These are phyloP conservation scores for Plasmodium gallinaceum DNA, from an alignment of 169 alveolate species.

Conservation along the genomic window DNA sequence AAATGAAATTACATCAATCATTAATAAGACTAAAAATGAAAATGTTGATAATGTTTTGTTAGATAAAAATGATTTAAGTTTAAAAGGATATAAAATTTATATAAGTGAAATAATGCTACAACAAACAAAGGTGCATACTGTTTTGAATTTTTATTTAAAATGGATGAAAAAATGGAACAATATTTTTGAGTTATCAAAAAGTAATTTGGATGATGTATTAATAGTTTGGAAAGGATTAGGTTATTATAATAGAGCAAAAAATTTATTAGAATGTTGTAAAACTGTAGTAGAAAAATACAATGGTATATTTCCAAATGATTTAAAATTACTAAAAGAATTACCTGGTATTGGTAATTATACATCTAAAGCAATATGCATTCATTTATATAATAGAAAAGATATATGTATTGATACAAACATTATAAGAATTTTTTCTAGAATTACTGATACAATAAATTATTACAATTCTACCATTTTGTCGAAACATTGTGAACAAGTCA, in stretches of 20 bases:
- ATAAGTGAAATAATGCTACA: slow-evolving; percentile 84
- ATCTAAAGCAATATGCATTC: slow-evolving; percentile 78
- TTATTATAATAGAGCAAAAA: slow-evolving; percentile 79
- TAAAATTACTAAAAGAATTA: slow-evolving; percentile 44
- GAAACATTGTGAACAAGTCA: slow-evolving; percentile 60
- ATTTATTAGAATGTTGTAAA: slow-evolving; percentile 75
- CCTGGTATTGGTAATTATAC: slow-evolving; percentile 85
- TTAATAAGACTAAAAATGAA: neutral
- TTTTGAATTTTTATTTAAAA: slow-evolving; percentile 67
- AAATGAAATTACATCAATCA: neutral
- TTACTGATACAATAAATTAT: slow-evolving; percentile 77
- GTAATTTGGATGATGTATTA: slow-evolving; percentile 70
- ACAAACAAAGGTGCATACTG: slow-evolving; percentile 81
- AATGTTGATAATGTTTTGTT: neutral
- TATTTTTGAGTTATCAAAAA: slow-evolving; percentile 54
- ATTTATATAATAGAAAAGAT: slow-evolving; percentile 68
- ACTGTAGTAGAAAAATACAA: slow-evolving; percentile 65
- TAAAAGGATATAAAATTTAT: slow-evolving; percentile 78
- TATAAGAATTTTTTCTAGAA: slow-evolving; percentile 75
- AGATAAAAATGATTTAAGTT: slow-evolving; percentile 9
- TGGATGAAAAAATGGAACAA: slow-evolving; percentile 82
- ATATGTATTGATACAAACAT: slow-evolving; percentile 82
- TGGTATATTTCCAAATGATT: slow-evolving; percentile 72
- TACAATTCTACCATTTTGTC: slow-evolving; percentile 31
- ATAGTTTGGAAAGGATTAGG: slow-evolving; percentile 80